Evolutionary conservation across 164 flowering plant species (phyloP), one percentile per base, ranked within the genome.

Genomic region (Magnolia kwangsiensis): DNA sequence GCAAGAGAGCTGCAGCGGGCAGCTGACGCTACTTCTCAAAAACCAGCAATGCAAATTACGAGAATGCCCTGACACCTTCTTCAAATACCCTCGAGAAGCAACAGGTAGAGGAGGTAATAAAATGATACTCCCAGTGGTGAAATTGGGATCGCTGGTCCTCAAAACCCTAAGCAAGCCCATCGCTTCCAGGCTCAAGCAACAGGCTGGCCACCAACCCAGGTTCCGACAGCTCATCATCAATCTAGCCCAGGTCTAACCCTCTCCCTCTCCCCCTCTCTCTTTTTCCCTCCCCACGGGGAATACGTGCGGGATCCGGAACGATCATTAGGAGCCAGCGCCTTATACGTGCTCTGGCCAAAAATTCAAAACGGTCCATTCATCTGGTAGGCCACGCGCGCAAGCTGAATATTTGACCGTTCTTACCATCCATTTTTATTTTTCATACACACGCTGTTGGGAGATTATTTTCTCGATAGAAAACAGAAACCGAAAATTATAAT

Each of bases 101-200:
- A 55, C 16, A 16, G 61, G 61, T 13, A 16, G 61, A 55, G 61
- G 11, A 11, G 61, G 61, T 55, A 16, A 55, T 11, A 55, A 55
- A 16, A 68, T 94, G 96, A 87, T 88, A 14, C 87, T 91, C 13
- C 98, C 98, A 3, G 20, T 87, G 1, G 67, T 90, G 77, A 94
- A 94, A 85, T 89, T 94, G 4, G 95, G 96, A 51, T 87, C 96
- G 3, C 87, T 94, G n/a, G 87, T 81, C 20, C 65, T 94, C 68
- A 91, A 84, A 70, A 92, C 97, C 49, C 68, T 91, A 1, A 88
- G 92, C 78, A 94, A 92, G 84, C 95, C 96, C 66, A 76, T 94
- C 23, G 97, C 96, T 1, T 64, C 45, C n/a, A 84, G 85, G 80
- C 87, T 94, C 78, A 94, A 92, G 84, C 81, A 83, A 19, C 84